These are phyloP conservation scores for Fusarium fujikuroi DNA, from an alignment of 2,329 filamentous ascomycete genomes.

Conservation along the genomic window DNA sequence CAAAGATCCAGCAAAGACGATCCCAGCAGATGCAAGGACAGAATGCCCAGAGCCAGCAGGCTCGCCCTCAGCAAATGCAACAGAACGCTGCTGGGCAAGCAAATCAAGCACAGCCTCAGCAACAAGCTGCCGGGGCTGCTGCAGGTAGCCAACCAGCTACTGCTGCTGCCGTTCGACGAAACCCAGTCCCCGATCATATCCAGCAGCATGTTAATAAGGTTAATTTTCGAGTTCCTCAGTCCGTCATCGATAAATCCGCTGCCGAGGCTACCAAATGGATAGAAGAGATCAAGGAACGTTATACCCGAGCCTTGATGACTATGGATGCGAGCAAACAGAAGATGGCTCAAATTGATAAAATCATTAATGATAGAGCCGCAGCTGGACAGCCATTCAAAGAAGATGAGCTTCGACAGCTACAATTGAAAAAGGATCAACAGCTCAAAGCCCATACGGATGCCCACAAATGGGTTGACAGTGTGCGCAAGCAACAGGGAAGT, in stretches of 20 bases:
- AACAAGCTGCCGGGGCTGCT: slow-evolving; percentile 17
- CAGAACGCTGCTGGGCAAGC: slow-evolving; percentile 33
- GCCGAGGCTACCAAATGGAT: slow-evolving; percentile 61
- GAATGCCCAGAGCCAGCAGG: slow-evolving; percentile 41
- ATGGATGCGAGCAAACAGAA: slow-evolving; percentile 60
- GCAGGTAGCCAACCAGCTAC: slow-evolving; percentile 25
- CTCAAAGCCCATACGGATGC: slow-evolving; percentile 60
- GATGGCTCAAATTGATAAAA: slow-evolving; percentile 55
- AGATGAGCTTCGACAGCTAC: slow-evolving; percentile 59
- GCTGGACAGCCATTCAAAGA: slow-evolving; percentile 57
- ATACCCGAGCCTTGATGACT: slow-evolving; percentile 59
- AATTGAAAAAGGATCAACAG: slow-evolving; percentile 56
- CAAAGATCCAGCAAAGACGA: slow-evolving; percentile 60
- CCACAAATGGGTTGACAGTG: slow-evolving; percentile 58
- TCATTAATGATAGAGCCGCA: slow-evolving; percentile 55
- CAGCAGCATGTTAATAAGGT: slow-evolving; percentile 60
- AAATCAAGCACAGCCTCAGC: slow-evolving; percentile 37
- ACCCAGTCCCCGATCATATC: slow-evolving; percentile 56
- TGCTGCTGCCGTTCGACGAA: slow-evolving; percentile 40
- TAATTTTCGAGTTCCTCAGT: slow-evolving; percentile 57
- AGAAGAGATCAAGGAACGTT: slow-evolving; percentile 59
- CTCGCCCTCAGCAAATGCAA: slow-evolving; percentile 39
- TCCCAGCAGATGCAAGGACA: slow-evolving; percentile 48
- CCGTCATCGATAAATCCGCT: slow-evolving; percentile 53
- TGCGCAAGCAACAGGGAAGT: slow-evolving; percentile 58